These are phyloP conservation scores for Cladosporium sp. DNA, from an alignment of 2,329 filamentous ascomycete species.

Conservation along the genomic window DNA sequence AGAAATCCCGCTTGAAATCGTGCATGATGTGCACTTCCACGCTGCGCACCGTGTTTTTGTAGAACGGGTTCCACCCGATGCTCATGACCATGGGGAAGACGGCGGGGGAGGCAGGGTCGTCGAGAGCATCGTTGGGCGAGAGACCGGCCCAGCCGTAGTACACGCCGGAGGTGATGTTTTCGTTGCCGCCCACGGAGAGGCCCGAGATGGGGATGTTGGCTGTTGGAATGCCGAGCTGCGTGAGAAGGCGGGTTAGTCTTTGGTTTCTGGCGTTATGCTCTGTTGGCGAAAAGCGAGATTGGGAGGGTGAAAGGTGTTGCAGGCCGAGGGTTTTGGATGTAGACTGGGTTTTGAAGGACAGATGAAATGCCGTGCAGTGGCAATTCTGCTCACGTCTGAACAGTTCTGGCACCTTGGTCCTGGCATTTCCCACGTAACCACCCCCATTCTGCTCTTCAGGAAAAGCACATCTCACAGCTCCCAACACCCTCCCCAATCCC, in stretches of 20 bases:
- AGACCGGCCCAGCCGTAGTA: slow-evolving; percentile 92
- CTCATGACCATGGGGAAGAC: slow-evolving; percentile 88
- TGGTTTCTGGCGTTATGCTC: not conserved
- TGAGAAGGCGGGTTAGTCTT: not conserved
- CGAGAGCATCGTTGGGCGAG: slow-evolving; percentile 25
- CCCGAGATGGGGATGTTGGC: slow-evolving; percentile 73
- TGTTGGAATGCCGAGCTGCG: slow-evolving; percentile 90
- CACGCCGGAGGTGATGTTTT: slow-evolving; percentile 68
- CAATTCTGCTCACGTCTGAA: too few relatives aligned
- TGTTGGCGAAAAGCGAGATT: not conserved
- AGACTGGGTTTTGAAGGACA: too few relatives aligned
- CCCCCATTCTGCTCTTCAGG: too few relatives aligned
- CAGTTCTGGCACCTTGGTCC: too few relatives aligned
- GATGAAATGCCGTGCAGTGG: too few relatives aligned
- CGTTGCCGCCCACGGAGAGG: slow-evolving; percentile 65
- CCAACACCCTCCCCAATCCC: too few relatives aligned
- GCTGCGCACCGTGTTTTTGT: slow-evolving; percentile 81
- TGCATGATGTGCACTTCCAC: slow-evolving; percentile 67
- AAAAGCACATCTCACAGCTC: too few relatives aligned
- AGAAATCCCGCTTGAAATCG: slow-evolving; percentile 75
- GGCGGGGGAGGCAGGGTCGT: slow-evolving; percentile 20
- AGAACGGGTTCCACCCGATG: slow-evolving; percentile 96
- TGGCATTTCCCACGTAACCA: too few relatives aligned
- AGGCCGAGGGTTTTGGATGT: too few relatives aligned
- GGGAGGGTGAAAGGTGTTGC: too few relatives aligned